Evolutionary conservation across 2,329 filamentous ascomycete genomes (phyloP), one percentile per base, ranked within the genome.

Genomic region (Ramularia endophylla): DNA sequence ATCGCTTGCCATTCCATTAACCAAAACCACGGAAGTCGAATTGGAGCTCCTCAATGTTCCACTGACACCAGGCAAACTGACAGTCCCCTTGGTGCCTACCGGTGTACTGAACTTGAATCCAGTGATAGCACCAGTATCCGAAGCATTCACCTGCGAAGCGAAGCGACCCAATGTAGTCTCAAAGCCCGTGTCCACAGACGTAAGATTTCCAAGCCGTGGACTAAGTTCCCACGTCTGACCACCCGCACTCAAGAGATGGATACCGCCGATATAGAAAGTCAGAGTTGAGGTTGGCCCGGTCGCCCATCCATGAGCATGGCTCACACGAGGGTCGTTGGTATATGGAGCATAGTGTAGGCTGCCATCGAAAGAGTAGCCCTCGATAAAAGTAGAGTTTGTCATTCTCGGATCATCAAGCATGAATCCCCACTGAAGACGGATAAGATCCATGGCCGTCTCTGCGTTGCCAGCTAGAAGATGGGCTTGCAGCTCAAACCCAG

Each of bases 361-460:
- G 1, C 73, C 73, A 25, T 68, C 63, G 0, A 63, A 65, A 1
- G 62, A 58, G 39, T 73, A 75, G 0, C 73, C 72, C 51, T 75
- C 73, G 40, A 73, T 70, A 37, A 74, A 74, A 0, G 71, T 73
- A 0, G 62, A 67, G 34, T 75, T 71, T 2, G 72, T 77, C 69
- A 75, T 74, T 27, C 70, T 63, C 0, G 70, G 65, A 40, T 74
- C 69, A 12, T 74, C 63, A 4, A 78, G 66, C 73, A 78, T 77
- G 50, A 73, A 78, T 16, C 56, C 57, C 72, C 73, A 77, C 53
- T 71, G 65, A 2, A 69, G 46, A 5, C 67, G 55, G 46, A 73
- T 70, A 4, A 74, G 55, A 2, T 60, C 67, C 1, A 73, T 56
- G 0, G 65, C 69, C 1, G 59, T 58, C 19, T 60, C 56, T 0